A percentile compares a stretch with the other conserved stretches of the same genome.
phyloP scores from a whole-genome alignment of 2,329 filamentous ascomycete genomes.

The Colletotrichum nymphaeae region DNA sequence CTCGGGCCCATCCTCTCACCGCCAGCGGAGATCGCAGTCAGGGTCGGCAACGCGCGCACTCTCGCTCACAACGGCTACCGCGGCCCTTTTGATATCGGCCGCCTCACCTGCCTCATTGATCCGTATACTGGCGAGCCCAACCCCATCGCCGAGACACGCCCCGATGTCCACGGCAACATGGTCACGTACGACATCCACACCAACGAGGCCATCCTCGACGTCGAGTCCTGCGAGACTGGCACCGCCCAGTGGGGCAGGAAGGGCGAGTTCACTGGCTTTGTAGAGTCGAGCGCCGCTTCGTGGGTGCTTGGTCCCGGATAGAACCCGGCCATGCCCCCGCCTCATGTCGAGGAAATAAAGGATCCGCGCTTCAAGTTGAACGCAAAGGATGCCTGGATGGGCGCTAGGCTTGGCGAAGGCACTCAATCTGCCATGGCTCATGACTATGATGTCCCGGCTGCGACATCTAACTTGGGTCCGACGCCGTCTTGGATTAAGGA shows the following conservation, averaged over 20 bases:
- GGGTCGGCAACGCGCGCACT: neutral
- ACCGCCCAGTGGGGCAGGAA: constrained; percentile 3
- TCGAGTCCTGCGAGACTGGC: neutral
- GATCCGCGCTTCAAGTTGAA: too few relatives aligned
- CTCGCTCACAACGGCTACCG: neutral
- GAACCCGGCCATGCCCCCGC: constrained; percentile 6
- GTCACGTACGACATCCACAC: neutral
- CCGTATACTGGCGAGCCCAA: constrained; percentile 12
- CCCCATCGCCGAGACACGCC: neutral
- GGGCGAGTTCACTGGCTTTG: constrained; percentile 26
- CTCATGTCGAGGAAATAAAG: neutral
- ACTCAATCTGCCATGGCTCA: neutral
- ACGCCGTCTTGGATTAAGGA: constrained; percentile 11
- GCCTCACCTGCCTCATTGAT: constrained; percentile 13
- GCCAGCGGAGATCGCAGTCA: neutral
- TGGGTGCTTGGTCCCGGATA: constrained; percentile 14
- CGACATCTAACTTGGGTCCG: neutral
- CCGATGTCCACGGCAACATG: neutral
- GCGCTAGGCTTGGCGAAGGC: neutral
- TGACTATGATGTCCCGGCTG: neutral
- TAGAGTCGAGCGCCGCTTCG: neutral
- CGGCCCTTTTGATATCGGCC: constrained; percentile 18
- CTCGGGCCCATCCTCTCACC: neutral
- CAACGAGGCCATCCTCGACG: neutral
- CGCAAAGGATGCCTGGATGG: constrained; percentile 16